Base-by-base conservation (phyloP, 2,329 filamentous ascomycete species). In the Botrytis sinoallii region DNA sequence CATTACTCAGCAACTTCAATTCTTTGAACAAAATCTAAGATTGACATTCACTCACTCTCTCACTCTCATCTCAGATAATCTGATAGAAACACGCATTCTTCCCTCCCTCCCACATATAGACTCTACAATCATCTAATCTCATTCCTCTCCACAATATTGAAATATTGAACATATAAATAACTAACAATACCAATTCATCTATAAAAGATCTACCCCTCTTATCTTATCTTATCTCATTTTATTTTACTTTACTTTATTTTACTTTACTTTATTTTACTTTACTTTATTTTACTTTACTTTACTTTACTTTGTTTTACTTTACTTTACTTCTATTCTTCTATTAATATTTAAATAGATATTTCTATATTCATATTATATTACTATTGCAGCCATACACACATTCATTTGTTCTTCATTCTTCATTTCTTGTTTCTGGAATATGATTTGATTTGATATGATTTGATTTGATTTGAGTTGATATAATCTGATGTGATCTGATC, bases 101-200 rank as follows among this genome's bases (percentile, higher is more conserved):
- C n/a, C 14, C 52, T 29, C 32, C 32, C 32, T 32, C 32, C 32
- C 32, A 32, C 32, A 32, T 4, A 4, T 32, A 32, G 32, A 32
- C 32, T 44, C 42, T 44, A 52, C 4, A n/a, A n/a, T 57, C n/a
- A 8, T 57, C 52, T 57, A 0, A 29, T 18, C 52, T n/a, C 1
- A 14, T 16, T 55, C 5, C n/a, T 57, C 3, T 16, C 3, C 6
- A 18, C 52, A 8, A 57, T 29, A 57, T 29, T 18, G 52, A 55
- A n/a, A n/a, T n/a, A 6, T 14, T 0, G 0, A n/a, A 16, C 3
- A n/a, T 2, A 4, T 25, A 52, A 1, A 1, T 52, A 52, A 14
- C 3, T 8, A 16, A 4, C 52, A 52, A 52, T 3, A 8, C 6
- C 52, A n/a, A 29, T 14, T 4, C n/a, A 29, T 55, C n/a, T n/a